A percentile compares a stretch with the other conserved stretches of the same genome.
These are phyloP conservation scores for Talaromyces funiculosus DNA, from an alignment of 2,329 filamentous ascomycete genomes.

Conservation along the genomic window DNA sequence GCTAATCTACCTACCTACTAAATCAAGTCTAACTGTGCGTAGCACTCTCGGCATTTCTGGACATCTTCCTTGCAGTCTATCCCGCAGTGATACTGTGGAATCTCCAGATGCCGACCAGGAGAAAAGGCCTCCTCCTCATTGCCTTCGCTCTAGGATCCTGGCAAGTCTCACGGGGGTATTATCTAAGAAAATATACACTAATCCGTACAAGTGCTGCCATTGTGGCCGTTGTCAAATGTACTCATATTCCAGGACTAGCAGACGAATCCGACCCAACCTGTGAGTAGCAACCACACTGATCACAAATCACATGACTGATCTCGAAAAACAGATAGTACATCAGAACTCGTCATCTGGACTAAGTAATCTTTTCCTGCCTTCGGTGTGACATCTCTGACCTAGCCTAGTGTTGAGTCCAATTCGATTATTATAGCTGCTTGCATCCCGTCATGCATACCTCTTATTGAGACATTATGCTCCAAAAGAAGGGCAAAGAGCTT, in stretches of 20 bases:
- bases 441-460: background rate
- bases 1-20: background rate
- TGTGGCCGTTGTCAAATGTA: constrained; percentile 26
- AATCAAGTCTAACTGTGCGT: background rate
- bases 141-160: constrained; percentile 23
- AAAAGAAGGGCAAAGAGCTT: background rate
- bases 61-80: constrained; percentile 25
- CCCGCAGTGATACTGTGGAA: constrained; percentile 22
- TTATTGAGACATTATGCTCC: background rate
- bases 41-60: constrained; percentile 23
- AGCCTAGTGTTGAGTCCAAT: constrained; percentile 3
- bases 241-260: constrained; percentile 22
- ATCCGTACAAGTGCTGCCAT: constrained; percentile 22
- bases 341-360: constrained; percentile 8
- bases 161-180: constrained; percentile 15
- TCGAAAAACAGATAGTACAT: background rate
- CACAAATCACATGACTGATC: background rate
- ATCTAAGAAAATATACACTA: background rate
- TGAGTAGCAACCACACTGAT: constrained; percentile 18
- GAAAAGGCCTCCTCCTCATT: constrained; percentile 20
- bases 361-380: background rate
- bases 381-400: background rate
- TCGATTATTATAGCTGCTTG: constrained; percentile 7
- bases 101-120: constrained; percentile 22
- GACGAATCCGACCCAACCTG: constrained; percentile 19